Percentiles rank a stretch among this genome's conserved stretches.
Conservation (phyloP, 495 filamentous ascomycete species). For the Aspergillus sclerotioniger region DNA sequence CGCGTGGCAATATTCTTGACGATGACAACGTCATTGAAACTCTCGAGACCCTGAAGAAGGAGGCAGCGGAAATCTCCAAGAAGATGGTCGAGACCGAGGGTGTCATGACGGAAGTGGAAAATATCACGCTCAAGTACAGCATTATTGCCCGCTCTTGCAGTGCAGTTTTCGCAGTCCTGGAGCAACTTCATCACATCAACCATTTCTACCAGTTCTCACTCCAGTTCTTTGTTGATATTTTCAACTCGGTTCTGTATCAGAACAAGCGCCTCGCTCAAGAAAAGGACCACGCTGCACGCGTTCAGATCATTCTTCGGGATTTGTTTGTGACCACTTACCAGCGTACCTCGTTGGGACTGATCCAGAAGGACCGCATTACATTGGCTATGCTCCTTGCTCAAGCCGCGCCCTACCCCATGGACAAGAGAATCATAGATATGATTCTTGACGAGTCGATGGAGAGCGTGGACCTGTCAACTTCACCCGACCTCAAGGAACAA, state of each 20-base stretch:
- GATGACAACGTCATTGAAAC: constrained; percentile 98
- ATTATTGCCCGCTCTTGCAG: constrained; percentile 92
- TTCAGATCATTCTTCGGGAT: constrained; percentile 83
- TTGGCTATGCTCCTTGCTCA: constrained; percentile 96
- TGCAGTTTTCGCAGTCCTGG: constrained; percentile 92
- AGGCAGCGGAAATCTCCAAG: constrained; percentile 89
- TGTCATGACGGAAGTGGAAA: constrained; percentile 96
- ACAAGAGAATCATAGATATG: constrained; percentile 78
- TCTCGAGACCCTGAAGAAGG: constrained; percentile 94
- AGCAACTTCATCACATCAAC: constrained; percentile 96
- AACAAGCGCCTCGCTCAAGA: constrained; percentile 72
- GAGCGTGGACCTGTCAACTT: constrained; percentile 74
- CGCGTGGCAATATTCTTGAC: constrained; percentile 95
- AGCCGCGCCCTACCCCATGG: constrained; percentile 90
- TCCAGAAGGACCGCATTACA: constrained; percentile 92
- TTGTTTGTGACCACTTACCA: constrained; percentile 91
- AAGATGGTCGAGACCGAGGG: constrained; percentile 97
- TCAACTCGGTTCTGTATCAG: constrained; percentile 83
- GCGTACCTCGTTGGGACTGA: constrained; percentile 83
- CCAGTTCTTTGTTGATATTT: constrained; percentile 96
- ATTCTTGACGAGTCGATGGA: constrained; percentile 78
- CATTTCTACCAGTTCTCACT: constrained; percentile 99
- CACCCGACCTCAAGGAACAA: constrained; percentile 61
- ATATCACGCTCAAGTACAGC: constrained; percentile 88
- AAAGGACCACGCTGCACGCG: constrained; percentile 70